Evolutionary conservation across 1,284 basidiomycete genomes (phyloP).

Genomic region (Cronartium quercuum): DNA sequence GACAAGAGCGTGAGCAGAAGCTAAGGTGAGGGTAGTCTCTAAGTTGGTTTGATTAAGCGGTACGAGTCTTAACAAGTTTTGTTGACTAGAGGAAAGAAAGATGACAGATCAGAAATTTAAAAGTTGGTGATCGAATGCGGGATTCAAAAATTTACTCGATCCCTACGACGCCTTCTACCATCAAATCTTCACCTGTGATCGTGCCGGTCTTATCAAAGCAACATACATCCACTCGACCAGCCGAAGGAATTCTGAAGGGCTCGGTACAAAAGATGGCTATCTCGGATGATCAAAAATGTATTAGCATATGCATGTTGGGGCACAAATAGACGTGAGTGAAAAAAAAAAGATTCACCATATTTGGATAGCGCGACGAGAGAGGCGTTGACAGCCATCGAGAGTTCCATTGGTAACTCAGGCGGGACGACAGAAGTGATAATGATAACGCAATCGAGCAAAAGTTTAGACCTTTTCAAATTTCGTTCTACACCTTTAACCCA

Average conservation of each 20-base stretch:
- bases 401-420: constrained; percentile 91
- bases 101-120: constrained; percentile 42
- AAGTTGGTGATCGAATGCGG: constrained; percentile 43
- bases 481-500: constrained; percentile 89
- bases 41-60: constrained; percentile 68
- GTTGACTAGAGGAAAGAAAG: constrained; percentile 40
- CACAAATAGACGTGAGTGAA: background rate
- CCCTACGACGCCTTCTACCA: constrained; percentile 83
- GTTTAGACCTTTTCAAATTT: constrained; percentile 82
- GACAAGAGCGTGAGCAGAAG: constrained; percentile 90
- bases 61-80: constrained; percentile 62
- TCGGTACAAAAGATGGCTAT: constrained; percentile 94
- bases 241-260: constrained; percentile 88
- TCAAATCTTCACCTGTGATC: constrained; percentile 89
- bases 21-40: constrained; percentile 80
- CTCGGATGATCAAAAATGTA: background rate
- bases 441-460: constrained; percentile 83
- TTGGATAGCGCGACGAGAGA: constrained; percentile 88
- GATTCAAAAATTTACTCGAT: constrained; percentile 60
- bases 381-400: constrained; percentile 87
- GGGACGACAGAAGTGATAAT: constrained; percentile 94
- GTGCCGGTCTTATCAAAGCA: constrained; percentile 98
- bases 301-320: background rate
- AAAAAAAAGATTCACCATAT: constrained; percentile 57
- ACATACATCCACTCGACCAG: constrained; percentile 88